Percentiles rank a stretch among this genome's conserved stretches.
Conservation (phyloP, 2,329 filamentous ascomycete genomes). For the Fusarium domesticum region DNA sequence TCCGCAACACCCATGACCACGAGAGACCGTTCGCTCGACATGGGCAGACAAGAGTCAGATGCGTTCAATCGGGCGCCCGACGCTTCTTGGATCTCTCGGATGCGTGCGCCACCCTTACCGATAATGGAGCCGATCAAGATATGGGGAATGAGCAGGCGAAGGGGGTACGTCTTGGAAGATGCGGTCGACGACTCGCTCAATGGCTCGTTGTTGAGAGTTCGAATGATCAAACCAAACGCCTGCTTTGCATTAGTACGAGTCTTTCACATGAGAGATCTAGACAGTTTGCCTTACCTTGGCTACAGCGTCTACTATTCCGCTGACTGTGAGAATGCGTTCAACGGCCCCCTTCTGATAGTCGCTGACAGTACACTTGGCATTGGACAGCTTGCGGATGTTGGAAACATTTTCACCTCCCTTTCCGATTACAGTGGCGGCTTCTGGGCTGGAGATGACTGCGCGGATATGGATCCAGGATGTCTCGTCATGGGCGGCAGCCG, state of each 20-base stretch:
- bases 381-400: conserved; percentile 90
- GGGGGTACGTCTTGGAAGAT: conserved; percentile 94
- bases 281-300: conserved; percentile 71
- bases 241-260: conserved; percentile 33
- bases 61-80: conserved; percentile 95
- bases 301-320: conserved; percentile 91
- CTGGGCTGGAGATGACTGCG: conserved; percentile 93
- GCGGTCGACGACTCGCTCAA: conserved; percentile 83
- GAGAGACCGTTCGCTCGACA: conserved; percentile 95
- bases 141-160: conserved; percentile 91
- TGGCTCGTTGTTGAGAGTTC: conserved; percentile 95
- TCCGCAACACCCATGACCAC: conserved; percentile 97
- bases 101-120: conserved; percentile 91
- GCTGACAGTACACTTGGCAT: conserved; percentile 97
- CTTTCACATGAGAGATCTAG: conserved; percentile 14
- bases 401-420: conserved; percentile 99
- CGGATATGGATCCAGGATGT: conserved; percentile 95
- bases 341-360: conserved; percentile 97
- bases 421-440: conserved; percentile 96
- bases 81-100: conserved; percentile 97
- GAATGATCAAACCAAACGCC: conserved; percentile 97
- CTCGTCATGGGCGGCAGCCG: conserved; percentile 72
- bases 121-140: conserved; percentile 98
- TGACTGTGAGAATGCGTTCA: conserved; percentile 95
- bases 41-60: conserved; percentile 87